Evolutionary conservation across 371 early-diverging fungal genomes (phyloP).

Genomic region (Mucor circinelloides): DNA sequence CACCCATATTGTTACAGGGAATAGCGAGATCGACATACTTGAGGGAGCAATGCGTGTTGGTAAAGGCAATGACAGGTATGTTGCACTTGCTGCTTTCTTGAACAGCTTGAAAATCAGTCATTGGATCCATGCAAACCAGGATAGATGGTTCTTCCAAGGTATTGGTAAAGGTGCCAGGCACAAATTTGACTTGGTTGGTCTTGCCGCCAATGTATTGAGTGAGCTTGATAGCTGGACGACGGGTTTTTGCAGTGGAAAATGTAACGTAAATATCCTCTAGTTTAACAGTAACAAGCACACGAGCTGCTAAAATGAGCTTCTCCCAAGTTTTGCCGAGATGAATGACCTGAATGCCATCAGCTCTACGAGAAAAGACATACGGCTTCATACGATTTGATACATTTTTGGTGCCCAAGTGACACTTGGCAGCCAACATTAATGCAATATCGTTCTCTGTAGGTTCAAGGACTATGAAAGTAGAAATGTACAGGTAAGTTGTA

Average conservation of each 20-base stretch:
- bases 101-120: slow-evolving; percentile 98
- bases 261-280: slow-evolving; percentile 95
- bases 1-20: slow-evolving; percentile 99
- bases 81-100: slow-evolving; percentile 98
- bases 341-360: slow-evolving; percentile 96
- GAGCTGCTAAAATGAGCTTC: slow-evolving; percentile 98
- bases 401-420: slow-evolving; percentile 93
- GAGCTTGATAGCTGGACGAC: slow-evolving; percentile 99
- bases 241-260: slow-evolving; percentile 96
- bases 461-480: slow-evolving; percentile 46
- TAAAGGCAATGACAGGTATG: slow-evolving; percentile 99
- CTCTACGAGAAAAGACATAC: slow-evolving; percentile 93
- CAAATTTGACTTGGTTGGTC: slow-evolving; percentile 99
- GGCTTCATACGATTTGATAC: slow-evolving; percentile 85
- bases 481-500: background rate
- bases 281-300: slow-evolving; percentile 96
- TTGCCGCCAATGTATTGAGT: slow-evolving; percentile 97
- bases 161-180: slow-evolving; percentile 99
- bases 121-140: slow-evolving; percentile 98
- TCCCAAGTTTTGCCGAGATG: slow-evolving; percentile 99
- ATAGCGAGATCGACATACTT: slow-evolving; percentile 98
- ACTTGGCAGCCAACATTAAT: slow-evolving; percentile 92
- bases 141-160: slow-evolving; percentile 98
- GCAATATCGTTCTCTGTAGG: slow-evolving; percentile 90
- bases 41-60: slow-evolving; percentile 96